Evolutionary conservation across 148 eudicot species (phyloP), one percentile per base, ranked within the genome.

Genomic region (Vaccinium corymbosum): DNA sequence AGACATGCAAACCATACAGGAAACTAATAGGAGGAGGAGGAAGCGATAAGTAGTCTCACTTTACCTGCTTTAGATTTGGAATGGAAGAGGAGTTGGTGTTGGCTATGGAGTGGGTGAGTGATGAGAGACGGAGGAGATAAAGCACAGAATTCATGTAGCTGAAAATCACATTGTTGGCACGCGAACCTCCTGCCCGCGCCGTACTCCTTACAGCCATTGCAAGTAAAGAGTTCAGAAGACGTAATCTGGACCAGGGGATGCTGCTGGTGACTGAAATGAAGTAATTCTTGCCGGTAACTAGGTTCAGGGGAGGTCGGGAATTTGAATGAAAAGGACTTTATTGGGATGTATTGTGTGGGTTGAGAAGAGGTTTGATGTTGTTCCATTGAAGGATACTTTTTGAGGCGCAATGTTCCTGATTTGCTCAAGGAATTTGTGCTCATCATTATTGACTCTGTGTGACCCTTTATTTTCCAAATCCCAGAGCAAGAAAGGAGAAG

Each of bases 61-160:
- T 17, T 83, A 91, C 90, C 90, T 85, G 75, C 81, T 88, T 88
- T 92, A 20, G 98, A 88, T 76, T 91, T 94, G 53, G 94, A 73
- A 80, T 86, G 84, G 85, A 96, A 91, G 53, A 88, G 72, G 20
- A 96, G 95, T 50, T 84, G 97, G 81, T 96, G 99, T 46, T 96
- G 99, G 42, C 87, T 85, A 56, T 96, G 99, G 52, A 96, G 94
- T 76, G 97, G 97, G 79, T 96, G 98, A 78, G 80, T 57, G 71
- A 88, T 90, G 56, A 96, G 92, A 68, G 82, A 78, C 1, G 94
- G 91, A 83, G 95, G 98, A n/a, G 97, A 92, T 22, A 87, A 75
- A n/a, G 99, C 99, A 80, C 99, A 96, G 82, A 96, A 96, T 61
- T 92, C 90, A 75, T 94, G 99, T 15, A 96, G 91, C 90, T 94